Conservation (phyloP, 805 yeast species). For the Yarrowia sp. region DNA sequence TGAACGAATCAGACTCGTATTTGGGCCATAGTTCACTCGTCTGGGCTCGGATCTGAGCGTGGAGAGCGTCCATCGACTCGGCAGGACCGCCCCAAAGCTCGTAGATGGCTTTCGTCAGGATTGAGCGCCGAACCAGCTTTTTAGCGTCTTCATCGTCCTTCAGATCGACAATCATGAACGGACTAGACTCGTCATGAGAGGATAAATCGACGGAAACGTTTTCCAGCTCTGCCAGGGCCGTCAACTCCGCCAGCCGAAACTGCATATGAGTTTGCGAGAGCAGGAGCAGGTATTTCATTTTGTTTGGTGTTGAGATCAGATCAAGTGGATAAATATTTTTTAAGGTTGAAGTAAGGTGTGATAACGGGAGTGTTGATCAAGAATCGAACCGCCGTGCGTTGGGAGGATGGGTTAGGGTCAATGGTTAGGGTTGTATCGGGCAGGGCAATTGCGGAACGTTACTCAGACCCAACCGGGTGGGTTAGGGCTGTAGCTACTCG, state of each 20-base stretch:
- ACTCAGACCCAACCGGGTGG: too few species aligned
- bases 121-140: slow-evolving; percentile 60
- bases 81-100: slow-evolving; percentile 79
- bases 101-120: slow-evolving; percentile 71
- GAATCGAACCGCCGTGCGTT: background rate
- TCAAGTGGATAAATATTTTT: background rate
- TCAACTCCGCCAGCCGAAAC: slow-evolving; percentile 78
- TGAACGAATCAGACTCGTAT: slow-evolving; percentile 56
- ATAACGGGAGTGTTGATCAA: too few species aligned
- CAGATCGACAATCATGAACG: slow-evolving; percentile 68
- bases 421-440: background rate
- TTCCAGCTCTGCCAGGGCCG: slow-evolving; percentile 70
- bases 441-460: too few species aligned
- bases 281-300: slow-evolving; percentile 61
- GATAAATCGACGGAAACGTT: slow-evolving; percentile 56
- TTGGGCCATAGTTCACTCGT: slow-evolving; percentile 32
- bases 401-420: background rate
- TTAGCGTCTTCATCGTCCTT: slow-evolving; percentile 65
- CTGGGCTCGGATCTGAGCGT: slow-evolving; percentile 45
- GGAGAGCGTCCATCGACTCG: slow-evolving; percentile 51
- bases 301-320: background rate
- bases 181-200: slow-evolving; percentile 53
- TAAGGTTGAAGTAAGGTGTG: background rate
- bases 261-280: slow-evolving; percentile 80
- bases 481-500: too few species aligned